A percentile compares a stretch with the other conserved stretches of the same genome.
Conservation (phyloP, 495 filamentous ascomycete genomes). For the Xylaria acuta region DNA sequence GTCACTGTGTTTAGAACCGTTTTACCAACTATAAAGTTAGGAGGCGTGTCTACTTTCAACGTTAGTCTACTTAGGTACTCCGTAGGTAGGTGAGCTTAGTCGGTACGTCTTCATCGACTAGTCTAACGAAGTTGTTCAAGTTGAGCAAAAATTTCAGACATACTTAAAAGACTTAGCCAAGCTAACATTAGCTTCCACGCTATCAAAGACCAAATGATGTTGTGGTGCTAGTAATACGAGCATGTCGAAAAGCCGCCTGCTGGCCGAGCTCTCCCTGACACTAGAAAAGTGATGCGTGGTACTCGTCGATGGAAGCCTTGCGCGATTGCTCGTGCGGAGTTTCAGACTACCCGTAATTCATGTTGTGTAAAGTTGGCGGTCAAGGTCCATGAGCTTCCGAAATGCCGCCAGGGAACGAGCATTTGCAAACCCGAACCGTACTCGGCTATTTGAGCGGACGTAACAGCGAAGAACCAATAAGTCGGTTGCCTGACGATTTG, state of each 20-base stretch:
- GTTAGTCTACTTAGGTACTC: background rate
- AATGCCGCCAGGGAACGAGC: background rate
- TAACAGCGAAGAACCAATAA: slow-evolving; percentile 2
- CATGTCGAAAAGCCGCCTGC: background rate
- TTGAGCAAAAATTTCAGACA: background rate
- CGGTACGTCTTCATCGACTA: background rate
- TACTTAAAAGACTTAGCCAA: background rate
- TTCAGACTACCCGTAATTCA: background rate
- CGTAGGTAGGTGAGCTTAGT: background rate
- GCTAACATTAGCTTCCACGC: background rate
- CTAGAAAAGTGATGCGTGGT: background rate
- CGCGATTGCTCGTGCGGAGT: background rate
- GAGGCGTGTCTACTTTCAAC: background rate
- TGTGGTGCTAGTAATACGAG: slow-evolving; percentile 4
- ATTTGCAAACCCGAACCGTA: background rate
- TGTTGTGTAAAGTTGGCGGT: slow-evolving; percentile 3
- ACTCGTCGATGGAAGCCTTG: background rate
- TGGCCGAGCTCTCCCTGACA: background rate
- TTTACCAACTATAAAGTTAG: background rate
- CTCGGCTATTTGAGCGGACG: slow-evolving; percentile 15
- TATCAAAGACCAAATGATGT: background rate
- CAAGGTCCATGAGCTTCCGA: slow-evolving; percentile 10
- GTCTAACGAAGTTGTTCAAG: background rate
- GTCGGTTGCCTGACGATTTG: slow-evolving; percentile 3
- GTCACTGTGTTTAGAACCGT: background rate